These are phyloP conservation scores for Aspergillus terreus DNA, from an alignment of 2,329 filamentous ascomycete species.

Conservation along the genomic window DNA sequence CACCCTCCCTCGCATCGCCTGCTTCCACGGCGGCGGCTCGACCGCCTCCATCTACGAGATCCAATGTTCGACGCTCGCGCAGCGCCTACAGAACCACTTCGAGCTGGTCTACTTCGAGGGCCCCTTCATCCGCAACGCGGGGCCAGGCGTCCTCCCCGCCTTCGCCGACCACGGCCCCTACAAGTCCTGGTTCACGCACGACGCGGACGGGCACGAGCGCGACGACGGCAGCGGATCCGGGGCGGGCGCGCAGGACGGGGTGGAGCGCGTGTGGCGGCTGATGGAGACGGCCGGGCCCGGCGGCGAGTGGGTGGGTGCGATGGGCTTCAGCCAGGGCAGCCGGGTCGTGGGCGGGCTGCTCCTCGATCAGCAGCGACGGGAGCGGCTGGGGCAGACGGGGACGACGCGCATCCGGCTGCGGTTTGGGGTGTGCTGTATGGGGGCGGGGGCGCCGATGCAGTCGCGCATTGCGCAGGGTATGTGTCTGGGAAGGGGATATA, in stretches of 20 bases:
- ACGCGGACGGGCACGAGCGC: constrained; percentile 5
- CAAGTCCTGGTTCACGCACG: constrained; percentile 18
- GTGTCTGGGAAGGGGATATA: background rate
- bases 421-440: constrained; percentile 21
- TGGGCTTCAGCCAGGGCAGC: constrained; percentile 22
- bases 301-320: constrained; percentile 17
- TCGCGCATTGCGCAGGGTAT: constrained; percentile 15
- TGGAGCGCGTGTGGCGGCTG: constrained; percentile 15
- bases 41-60: constrained; percentile 14
- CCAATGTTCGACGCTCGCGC: constrained; percentile 16
- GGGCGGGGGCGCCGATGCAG: constrained; percentile 17
- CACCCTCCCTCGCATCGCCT: constrained; percentile 17
- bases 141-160: constrained; percentile 19
- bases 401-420: background rate
- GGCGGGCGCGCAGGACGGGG: constrained; percentile 11
- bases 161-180: constrained; percentile 15
- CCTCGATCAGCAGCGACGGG: constrained; percentile 18
- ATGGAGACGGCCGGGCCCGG: constrained; percentile 11
- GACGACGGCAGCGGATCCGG: constrained; percentile 19
- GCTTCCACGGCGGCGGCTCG: constrained; percentile 22
- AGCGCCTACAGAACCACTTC: constrained; percentile 12
- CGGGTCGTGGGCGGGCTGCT: constrained; percentile 16
- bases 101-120: constrained; percentile 20
- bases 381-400: background rate
- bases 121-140: constrained; percentile 13